Percentiles rank a stretch among this genome's conserved stretches.
Evolutionary conservation across 306 rosid species (phyloP).

Genomic region (Pyrus pyrifolia): DNA sequence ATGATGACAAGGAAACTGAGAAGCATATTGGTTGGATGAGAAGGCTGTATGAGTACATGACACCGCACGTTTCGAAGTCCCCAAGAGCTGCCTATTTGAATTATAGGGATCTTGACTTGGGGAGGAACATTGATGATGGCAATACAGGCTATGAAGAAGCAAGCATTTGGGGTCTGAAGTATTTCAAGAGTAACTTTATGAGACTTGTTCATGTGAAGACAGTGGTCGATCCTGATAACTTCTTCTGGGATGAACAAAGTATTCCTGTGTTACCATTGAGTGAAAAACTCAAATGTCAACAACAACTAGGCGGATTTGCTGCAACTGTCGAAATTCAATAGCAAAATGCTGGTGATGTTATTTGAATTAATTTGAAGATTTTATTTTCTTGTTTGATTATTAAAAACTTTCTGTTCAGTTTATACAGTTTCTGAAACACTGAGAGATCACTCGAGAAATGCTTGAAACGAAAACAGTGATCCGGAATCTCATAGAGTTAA

Average conservation of each 20-base stretch:
- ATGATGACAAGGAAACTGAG: conserved; percentile 23
- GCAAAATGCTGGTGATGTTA: background rate
- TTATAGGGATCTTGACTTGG: conserved; percentile 57
- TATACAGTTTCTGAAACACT: too few species aligned
- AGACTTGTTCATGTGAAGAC: conserved; percentile 54
- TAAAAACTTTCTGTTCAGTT: too few species aligned
- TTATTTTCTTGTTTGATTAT: too few species aligned
- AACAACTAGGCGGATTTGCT: background rate
- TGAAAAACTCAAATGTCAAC: background rate
- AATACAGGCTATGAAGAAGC: conserved; percentile 1
- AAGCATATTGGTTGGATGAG: conserved; percentile 44
- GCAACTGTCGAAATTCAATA: background rate
- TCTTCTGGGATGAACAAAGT: conserved; percentile 74
- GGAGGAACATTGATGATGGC: background rate
- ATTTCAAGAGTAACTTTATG: conserved; percentile 56
- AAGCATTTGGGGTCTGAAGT: conserved; percentile 50
- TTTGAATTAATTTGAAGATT: background rate
- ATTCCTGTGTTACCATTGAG: conserved; percentile 25
- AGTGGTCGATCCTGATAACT: conserved; percentile 58
- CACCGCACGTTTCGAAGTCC: conserved; percentile 47
- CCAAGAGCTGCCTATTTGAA: conserved; percentile 77
- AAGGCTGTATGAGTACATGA: conserved; percentile 50
- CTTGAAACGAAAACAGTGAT: too few species aligned
- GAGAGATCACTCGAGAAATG: too few species aligned
- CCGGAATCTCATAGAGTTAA: too few species aligned